Base-by-base conservation (phyloP, 2,329 filamentous ascomycete genomes). In the Mariannaea sp. region DNA sequence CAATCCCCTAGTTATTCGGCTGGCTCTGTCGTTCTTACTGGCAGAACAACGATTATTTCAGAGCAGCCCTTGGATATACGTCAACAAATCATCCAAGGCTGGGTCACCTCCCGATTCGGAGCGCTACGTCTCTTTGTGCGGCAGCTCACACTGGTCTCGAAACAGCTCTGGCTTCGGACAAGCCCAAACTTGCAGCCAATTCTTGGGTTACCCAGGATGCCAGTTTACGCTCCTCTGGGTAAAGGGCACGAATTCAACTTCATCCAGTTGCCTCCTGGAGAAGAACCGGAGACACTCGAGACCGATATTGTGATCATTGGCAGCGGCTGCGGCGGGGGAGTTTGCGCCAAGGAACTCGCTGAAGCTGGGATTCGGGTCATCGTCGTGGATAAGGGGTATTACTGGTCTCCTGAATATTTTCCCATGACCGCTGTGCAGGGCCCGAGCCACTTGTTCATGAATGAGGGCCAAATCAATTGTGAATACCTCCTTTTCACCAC, bases 261-360 rank as follows among this genome's bases (percentile, higher is more conserved):
- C 62, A 64, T 85, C 41, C 81, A 86, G 61, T 76, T 85, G 61
- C 69, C 64, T 26, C 44, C 43, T 3, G 50, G 47, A 4, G 60
- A 59, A 4, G 60, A 56, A 10, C 76, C 83, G 0, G 83, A 83
- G 53, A 76, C 77, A 1, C 71, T 93, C 27, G 84, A 90, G 40
- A 85, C 87, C 0, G 90, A 94, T 68, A 82, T 93, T 0, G 82
- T 93, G 14, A 84, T 94, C 51, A 79, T 94, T 13, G 90, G 90
- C 1, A 90, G 87, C 38, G 90, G 90, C 17, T 93, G 89, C 65
- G 90, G 90, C 58, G 89, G 87, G 17, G 88, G 80, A 5, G 89
- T 93, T 0, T 81, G 80, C 16, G 89, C 90, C 7, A 90, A 91
- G 68, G 85, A 87, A 30, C 74, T 93, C 1, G 82, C 89, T 1